Conservation (phyloP, 2,329 filamentous ascomycete species). For the Lecanosticta acicola region DNA sequence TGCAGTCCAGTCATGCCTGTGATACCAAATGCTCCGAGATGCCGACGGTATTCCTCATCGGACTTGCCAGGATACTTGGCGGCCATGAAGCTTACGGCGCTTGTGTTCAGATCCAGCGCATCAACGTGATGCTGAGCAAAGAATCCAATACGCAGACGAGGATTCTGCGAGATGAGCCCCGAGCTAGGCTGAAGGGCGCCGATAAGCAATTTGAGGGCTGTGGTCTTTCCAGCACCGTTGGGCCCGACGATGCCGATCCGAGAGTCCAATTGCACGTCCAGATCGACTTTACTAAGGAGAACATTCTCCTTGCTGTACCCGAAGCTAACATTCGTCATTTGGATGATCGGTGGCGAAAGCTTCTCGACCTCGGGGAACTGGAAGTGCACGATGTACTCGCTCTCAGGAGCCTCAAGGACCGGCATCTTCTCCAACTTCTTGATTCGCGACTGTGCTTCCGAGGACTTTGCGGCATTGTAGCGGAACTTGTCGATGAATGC, state of each 20-base stretch:
- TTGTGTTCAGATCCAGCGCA: conserved; percentile 80
- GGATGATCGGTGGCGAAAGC: conserved; percentile 92
- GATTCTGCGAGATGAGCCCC: conserved; percentile 81
- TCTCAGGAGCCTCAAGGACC: conserved; percentile 79
- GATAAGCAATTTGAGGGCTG: conserved; percentile 94
- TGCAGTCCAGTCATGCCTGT: conserved; percentile 95
- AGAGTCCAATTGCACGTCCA: conserved; percentile 96
- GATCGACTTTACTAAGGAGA: conserved; percentile 77
- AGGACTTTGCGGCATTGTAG: conserved; percentile 98
- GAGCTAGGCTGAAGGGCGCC: conserved; percentile 70
- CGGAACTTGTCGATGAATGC: conserved; percentile 99
- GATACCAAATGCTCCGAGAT: conserved; percentile 77
- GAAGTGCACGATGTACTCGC: conserved; percentile 94
- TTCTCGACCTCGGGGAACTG: conserved; percentile 97
- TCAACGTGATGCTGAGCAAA: conserved; percentile 99
- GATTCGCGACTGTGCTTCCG: conserved; percentile 95
- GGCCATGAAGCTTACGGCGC: conserved; percentile 93
- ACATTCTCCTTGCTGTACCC: conserved; percentile 77
- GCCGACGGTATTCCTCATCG: conserved; percentile 93
- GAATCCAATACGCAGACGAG: conserved; percentile 85
- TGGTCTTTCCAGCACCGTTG: conserved; percentile 98
- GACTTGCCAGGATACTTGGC: conserved; percentile 83
- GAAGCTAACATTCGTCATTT: conserved; percentile 90
- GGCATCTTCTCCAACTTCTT: conserved; percentile 99
- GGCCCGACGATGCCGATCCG: conserved; percentile 98